Base-by-base conservation (phyloP, 805 yeast species). In the Saccharomycopsis oosterbeekiorum region DNA sequence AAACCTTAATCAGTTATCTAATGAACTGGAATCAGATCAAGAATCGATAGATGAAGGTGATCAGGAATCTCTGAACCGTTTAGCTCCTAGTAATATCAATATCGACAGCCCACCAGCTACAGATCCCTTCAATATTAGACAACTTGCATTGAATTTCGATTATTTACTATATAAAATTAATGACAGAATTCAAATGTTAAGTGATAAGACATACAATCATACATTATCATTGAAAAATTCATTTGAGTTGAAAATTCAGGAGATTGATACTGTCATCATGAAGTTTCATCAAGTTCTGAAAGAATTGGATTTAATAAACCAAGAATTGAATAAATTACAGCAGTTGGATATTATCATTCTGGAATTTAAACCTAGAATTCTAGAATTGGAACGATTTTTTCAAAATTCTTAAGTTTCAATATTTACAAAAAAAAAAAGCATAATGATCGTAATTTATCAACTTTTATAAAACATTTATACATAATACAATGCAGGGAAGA, bases 81-180 rank as follows among this genome's bases (percentile, higher is more conserved):
- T 34, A 9, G 14, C 24, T 17, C 5, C 37, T 10, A n/a, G 10
- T 29, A 47, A 57, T 37, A 14, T 2, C 24, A 2, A 64, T 17
- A 66, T 62, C 15, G 73, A 71, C 4, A 75, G 71, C 4, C 81
- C 15, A 12, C n/a, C 53, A 24, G 2, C 53, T 5, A 47, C 78
- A 26, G 92, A 87, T 70, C 89, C 90, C 0, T 72, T 87, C 29
- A 81, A 84, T 12, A 77, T 87, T 17, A 80, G 82, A 66, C 77
- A 80, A 60, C 72, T 88, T 53, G 81, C 88, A 0, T 74, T 85
- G 26, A 80, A 79, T 59, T 86, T 80, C 68, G 93, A 88, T 67
- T 84, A 85, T 66, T 70, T 88, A 47, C 69, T 86, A 69, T 84
- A 75, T 72, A 83, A 81, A 68, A 84, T 88, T 58, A 78, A 79